phyloP scores from a whole-genome alignment of 176 grass and related monocot genomes.

The Carex myosuroides region DNA sequence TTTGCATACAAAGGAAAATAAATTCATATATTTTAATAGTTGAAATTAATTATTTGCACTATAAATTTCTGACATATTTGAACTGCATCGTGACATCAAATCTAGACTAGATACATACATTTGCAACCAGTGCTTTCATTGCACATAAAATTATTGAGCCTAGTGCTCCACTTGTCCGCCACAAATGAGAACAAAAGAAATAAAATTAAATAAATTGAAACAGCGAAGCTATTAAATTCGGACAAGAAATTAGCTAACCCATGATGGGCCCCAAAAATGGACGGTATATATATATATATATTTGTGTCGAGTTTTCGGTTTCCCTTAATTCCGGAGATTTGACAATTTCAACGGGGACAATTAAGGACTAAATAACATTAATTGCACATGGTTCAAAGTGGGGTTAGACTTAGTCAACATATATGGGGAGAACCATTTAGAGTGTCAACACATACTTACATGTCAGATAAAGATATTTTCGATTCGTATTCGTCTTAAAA shows the following conservation, averaged over 20 bases:
- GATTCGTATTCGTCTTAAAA: too few species aligned
- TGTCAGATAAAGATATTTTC: too few species aligned
- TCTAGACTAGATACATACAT: neutral
- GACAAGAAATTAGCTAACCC: neutral
- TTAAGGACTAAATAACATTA: too few species aligned
- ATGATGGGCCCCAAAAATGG: neutral
- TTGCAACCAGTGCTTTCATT: neutral
- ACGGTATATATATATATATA: neutral
- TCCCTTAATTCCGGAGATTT: neutral
- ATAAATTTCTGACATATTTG: neutral
- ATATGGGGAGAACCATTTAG: too few species aligned
- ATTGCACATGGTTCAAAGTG: too few species aligned
- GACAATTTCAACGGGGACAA: neutral
- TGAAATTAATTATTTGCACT: neutral
- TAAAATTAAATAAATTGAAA: neutral
- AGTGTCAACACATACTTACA: too few species aligned
- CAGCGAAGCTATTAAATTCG: neutral
- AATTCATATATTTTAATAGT: too few species aligned
- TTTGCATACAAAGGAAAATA: too few species aligned
- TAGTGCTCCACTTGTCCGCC: constrained; percentile 10
- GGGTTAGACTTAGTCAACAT: too few species aligned
- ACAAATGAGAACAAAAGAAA: neutral
- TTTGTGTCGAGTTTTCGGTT: neutral
- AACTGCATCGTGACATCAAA: neutral
- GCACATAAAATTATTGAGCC: neutral